phyloP scores from a whole-genome alignment of 106 monocot genomes.

The Platanthera zijinensis region DNA sequence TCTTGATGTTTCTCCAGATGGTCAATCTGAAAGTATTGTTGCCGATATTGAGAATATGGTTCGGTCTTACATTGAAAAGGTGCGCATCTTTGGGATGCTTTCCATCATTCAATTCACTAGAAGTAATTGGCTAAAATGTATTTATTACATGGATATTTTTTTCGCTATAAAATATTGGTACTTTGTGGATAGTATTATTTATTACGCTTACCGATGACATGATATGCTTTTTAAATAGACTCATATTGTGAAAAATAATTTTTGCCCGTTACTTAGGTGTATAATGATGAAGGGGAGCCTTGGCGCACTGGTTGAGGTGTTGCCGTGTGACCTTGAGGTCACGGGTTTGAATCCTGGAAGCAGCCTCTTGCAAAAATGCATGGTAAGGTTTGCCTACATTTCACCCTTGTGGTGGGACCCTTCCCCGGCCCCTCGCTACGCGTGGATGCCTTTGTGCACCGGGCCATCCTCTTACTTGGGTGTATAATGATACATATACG shows the following conservation, averaged over 20 bases:
- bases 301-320: no score
- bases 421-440: no score
- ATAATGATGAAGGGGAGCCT: neutral
- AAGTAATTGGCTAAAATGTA: neutral
- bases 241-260: neutral
- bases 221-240: neutral
- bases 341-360: no score
- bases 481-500: neutral
- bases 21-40: slow-evolving; percentile 26
- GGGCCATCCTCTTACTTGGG: no score
- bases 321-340: no score
- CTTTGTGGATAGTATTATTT: neutral
- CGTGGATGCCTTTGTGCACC: no score
- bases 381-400: no score
- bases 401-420: no score
- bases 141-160: slow-evolving; percentile 1
- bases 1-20: slow-evolving; percentile 7
- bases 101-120: neutral
- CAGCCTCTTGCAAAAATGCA: no score
- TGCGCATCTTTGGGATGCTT: slow-evolving; percentile 2
- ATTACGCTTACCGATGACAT: neutral
- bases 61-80: slow-evolving; percentile 28
- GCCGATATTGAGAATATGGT: slow-evolving; percentile 28
- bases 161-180: neutral
- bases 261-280: neutral